Base-by-base conservation (phyloP, 2,329 filamentous ascomycete species). In the Elsinoe necatrix region DNA sequence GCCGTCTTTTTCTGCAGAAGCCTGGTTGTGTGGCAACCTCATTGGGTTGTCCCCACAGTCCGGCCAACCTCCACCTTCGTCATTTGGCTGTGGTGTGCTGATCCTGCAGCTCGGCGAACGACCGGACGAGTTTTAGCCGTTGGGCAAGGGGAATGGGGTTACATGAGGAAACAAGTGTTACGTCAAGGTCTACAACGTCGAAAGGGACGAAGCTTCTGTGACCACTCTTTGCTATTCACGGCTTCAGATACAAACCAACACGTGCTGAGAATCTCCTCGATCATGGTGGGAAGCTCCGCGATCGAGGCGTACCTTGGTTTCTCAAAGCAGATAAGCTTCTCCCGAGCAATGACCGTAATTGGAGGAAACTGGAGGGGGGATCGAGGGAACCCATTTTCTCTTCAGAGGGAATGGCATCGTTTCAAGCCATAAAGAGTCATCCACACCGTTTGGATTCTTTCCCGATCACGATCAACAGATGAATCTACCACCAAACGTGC, bases 61-160 rank as follows among this genome's bases (percentile, higher is more conserved):
- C 12, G 45, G 27, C 45, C 9, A 31, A 12, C 45, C 27, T 31
- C 25, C 16, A 27, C 25, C 27, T 16, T 50, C 45, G 45, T 50
- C 45, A 50, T 50, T 9, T 50, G 25, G 45, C 45, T 50, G 45
- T 50, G 45, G 45, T 50, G 45, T 29, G 45, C 20, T 29, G 48
- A 52, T 52, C 48, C 16, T 37, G 34, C 29, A 39, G 48, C 48
- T 52, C 48, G 48, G 48, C 48, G 48, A 52, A 52, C 48, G 48
- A 52, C 48, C 47, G 48, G 48, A 52, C 48, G 48, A 20, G n/a
- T 37, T 31, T 37, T 37, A 23, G 48, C 31, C 48, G 48, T 52
- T 52, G 31, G 43, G 25, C 11, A 52, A 37, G 29, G 48, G 20
- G 31, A 52, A 52, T 31, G 48, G 48, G 11, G 12, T 9, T 25